phyloP scores from a whole-genome alignment of 2,329 filamentous ascomycete species.

The Helotiales sp. region DNA sequence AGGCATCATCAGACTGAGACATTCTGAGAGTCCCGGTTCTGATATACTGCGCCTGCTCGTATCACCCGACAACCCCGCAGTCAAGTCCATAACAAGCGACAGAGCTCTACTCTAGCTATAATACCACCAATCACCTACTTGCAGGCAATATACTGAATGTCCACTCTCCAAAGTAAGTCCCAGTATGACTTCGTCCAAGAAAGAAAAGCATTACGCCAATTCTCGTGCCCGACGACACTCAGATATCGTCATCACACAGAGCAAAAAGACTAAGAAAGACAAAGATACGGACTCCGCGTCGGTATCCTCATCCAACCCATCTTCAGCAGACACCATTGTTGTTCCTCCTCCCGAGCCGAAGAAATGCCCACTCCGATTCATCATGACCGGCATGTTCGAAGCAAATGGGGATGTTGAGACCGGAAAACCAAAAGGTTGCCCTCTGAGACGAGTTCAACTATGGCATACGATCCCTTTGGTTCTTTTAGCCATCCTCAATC shows the following conservation, averaged over 20 bases:
- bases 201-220: constrained; percentile 38
- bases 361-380: constrained; percentile 39
- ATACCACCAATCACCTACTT: not conserved
- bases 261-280: constrained; percentile 36
- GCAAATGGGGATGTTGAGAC: constrained; percentile 21
- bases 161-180: constrained; percentile 15
- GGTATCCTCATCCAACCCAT: constrained; percentile 24
- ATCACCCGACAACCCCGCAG: constrained; percentile 17
- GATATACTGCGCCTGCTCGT: constrained; percentile 9
- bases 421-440: constrained; percentile 29
- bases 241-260: constrained; percentile 27
- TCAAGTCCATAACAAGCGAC: not conserved
- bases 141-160: not conserved
- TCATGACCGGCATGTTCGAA: constrained; percentile 36
- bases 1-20: constrained; percentile 8
- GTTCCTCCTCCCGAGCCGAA: constrained; percentile 21
- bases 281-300: constrained; percentile 38
- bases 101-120: not conserved
- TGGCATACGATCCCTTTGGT: constrained; percentile 41
- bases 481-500: constrained; percentile 37
- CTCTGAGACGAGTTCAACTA: constrained; percentile 37
- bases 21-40: constrained; percentile 9
- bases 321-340: constrained; percentile 21
- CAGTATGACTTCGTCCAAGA: constrained; percentile 35
- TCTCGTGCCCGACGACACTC: constrained; percentile 34